A percentile compares a stretch with the other conserved stretches of the same genome.
These are phyloP conservation scores for Fulvia fulva DNA, from an alignment of 2,329 filamentous ascomycete species.

Conservation along the genomic window DNA sequence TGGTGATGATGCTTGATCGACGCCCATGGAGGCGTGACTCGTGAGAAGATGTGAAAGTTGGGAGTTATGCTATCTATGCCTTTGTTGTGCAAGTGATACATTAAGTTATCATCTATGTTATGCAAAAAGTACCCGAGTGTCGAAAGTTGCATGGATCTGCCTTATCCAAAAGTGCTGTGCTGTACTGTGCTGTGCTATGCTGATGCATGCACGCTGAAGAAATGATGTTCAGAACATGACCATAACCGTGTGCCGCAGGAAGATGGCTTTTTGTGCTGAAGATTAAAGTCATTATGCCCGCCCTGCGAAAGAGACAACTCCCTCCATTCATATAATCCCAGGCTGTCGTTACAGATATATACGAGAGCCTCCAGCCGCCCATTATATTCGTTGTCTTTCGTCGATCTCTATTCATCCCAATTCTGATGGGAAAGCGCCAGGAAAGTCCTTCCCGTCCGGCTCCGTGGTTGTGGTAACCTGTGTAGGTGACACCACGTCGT, in stretches of 20 bases:
- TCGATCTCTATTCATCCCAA: not conserved
- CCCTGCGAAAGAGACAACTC: not conserved
- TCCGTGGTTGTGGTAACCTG: not conserved
- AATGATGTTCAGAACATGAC: not conserved
- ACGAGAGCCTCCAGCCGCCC: not conserved
- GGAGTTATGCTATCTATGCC: too few species aligned
- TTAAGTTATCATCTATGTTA: too few species aligned
- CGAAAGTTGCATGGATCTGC: not conserved
- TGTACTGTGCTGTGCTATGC: too few species aligned
- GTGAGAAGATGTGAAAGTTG: not conserved
- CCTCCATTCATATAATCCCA: too few species aligned
- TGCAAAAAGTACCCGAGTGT: not conserved
- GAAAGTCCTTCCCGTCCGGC: not conserved
- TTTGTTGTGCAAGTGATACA: too few species aligned
- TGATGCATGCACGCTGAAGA: not conserved
- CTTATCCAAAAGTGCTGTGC: not conserved
- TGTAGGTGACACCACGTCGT: not conserved
- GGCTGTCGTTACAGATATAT: not conserved
- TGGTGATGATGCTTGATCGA: not conserved
- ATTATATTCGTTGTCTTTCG: not conserved
- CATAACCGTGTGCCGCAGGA: not conserved
- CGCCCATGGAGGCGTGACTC: not conserved
- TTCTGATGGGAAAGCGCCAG: not conserved
- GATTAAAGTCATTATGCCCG: not conserved
- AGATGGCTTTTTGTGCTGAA: not conserved